A percentile compares a stretch with the other conserved stretches of the same genome.
Conservation (phyloP, 78 protist species). For the Dictyostelium firmibasis region DNA sequence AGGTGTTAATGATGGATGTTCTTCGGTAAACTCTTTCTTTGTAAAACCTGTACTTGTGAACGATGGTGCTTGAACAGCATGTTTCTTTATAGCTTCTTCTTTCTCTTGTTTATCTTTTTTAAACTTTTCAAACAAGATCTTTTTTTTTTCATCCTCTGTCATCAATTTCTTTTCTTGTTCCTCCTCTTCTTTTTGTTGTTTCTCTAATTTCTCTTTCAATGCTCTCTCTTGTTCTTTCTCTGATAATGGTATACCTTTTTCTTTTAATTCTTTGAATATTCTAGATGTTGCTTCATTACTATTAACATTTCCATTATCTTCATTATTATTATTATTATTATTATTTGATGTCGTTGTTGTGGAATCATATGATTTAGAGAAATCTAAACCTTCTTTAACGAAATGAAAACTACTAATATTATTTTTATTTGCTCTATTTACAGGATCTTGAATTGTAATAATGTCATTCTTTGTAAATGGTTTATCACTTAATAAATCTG, state of each 20-base stretch:
- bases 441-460: conserved; percentile 76
- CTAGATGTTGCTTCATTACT: conserved; percentile 37
- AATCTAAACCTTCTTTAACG: conserved; percentile 23
- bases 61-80: conserved; percentile 65
- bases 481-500: conserved; percentile 87
- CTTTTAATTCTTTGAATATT: conserved; percentile 35
- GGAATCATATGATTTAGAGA: neutral
- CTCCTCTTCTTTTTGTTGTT: conserved; percentile 23
- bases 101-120: conserved; percentile 52
- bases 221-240: neutral
- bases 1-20: conserved; percentile 47
- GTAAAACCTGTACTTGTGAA: conserved; percentile 53
- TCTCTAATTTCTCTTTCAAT: conserved; percentile 8
- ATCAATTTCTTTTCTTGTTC: conserved; percentile 30
- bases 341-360: neutral
- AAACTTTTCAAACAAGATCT: conserved; percentile 27
- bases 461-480: conserved; percentile 90
- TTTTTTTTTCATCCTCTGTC: conserved; percentile 27
- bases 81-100: conserved; percentile 21
- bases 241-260: conserved; percentile 36
- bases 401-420: conserved; percentile 32
- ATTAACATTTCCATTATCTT: conserved; percentile 19
- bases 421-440: neutral
- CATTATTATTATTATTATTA: neutral
- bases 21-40: neutral